A percentile compares a stretch with the other conserved stretches of the same genome.
Evolutionary conservation across 345 rosid species (phyloP).

Genomic region (Populus davidiana): DNA sequence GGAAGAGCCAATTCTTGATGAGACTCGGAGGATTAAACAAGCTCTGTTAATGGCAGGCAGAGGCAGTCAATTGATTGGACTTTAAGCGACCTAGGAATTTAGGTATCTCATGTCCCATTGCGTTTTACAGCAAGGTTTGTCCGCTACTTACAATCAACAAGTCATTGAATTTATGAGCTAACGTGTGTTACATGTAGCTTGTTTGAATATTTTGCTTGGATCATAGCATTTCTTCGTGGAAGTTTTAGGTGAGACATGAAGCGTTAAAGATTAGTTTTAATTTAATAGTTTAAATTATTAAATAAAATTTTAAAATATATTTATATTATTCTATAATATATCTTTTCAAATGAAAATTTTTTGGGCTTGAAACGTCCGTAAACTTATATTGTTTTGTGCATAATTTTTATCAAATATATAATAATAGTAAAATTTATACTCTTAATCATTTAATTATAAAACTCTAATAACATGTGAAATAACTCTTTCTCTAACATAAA

Average conservation of each 20-base stretch:
- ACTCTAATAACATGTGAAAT: no score
- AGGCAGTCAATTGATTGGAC: not conserved
- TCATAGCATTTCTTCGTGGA: not conserved
- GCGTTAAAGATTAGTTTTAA: no score
- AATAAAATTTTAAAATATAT: no score
- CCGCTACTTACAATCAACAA: not conserved
- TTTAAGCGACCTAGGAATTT: no score
- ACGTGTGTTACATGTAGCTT: not conserved
- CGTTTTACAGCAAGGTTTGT: not conserved
- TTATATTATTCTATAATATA: no score
- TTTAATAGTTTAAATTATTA: no score
- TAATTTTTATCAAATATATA: no score
- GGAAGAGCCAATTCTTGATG: not conserved
- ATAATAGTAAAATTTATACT: no score
- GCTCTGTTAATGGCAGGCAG: not conserved
- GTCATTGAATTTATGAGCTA: not conserved
- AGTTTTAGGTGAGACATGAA: not conserved
- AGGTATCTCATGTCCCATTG: not conserved
- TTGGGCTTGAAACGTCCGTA: no score
- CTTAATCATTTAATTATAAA: no score
- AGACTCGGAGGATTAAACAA: not conserved
- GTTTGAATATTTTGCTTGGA: not conserved
- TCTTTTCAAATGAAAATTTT: no score
- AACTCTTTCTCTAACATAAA: no score
- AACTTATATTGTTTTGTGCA: fast-evolving